Evolutionary conservation across 2,329 filamentous ascomycete species (phyloP), one percentile per base, ranked within the genome.

Genomic region (Fragosphaeria purpurea): DNA sequence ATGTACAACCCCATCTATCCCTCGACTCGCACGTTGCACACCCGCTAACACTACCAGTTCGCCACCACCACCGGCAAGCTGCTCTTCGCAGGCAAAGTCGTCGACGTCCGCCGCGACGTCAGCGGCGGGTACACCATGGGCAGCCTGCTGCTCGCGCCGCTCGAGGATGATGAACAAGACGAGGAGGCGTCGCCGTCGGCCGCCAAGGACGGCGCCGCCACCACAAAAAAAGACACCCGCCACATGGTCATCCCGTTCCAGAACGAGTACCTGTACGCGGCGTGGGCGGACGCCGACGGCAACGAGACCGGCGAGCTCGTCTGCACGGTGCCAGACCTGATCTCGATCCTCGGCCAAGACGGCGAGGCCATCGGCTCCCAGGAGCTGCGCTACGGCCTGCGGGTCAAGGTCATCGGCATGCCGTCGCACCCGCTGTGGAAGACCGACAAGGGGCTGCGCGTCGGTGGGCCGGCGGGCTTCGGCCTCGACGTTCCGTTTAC

Each of bases 191-290:
- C 6, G 43, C 6, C 33, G 5, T 4, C 10, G n/a, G 39, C 39
- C 6, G 39, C 31, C 10, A 10, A 30, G 6, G 10, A 22, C 6
- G 30, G 13, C 11, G 8, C 47, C 6, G 30, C 12, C 38, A 30
- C 7, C 35, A 37, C 11, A 37, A 11, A 37, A 37, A 37, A 33
- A 4, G 47, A 22, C 30, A 3, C 7, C 7, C 33, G 41, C 12
- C 30, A 41, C 12, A 44, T 49, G 34, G 7, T 41, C 6, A 81
- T 86, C 45, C 82, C 82, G 0, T 86, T 86, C 70, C 85, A 85
- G 66, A 86, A 86, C 61, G 82, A 86, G 60, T 86, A 85, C 57
- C 81, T 86, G 40, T 50, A 50, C 22, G 69, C 68, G 0, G 63
- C 64, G 1, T 44, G 41, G 41, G 37, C 41, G 13, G 47, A 48